These are phyloP conservation scores for Talaromyces sp. DNA, from an alignment of 2,329 filamentous ascomycete genomes.

Conservation along the genomic window DNA sequence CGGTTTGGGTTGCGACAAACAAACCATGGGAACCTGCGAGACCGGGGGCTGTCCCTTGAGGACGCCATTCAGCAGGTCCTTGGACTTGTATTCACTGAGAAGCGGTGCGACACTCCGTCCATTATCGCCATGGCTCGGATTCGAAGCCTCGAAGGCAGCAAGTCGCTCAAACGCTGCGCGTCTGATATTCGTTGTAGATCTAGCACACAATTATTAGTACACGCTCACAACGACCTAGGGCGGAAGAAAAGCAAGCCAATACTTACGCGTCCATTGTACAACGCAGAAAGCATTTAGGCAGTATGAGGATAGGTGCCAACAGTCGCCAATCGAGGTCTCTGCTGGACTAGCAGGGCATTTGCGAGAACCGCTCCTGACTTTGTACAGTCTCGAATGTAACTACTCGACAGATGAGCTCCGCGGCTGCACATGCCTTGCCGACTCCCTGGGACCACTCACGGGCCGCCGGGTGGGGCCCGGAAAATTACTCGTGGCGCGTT, in stretches of 20 bases:
- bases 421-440: background rate
- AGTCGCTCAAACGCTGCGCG: slow-evolving; percentile 41
- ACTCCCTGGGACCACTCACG: background rate
- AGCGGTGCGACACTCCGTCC: slow-evolving; percentile 33
- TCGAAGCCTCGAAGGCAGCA: slow-evolving; percentile 34
- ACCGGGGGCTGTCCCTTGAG: slow-evolving; percentile 31
- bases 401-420: background rate
- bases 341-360: background rate
- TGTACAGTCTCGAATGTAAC: too few relatives aligned
- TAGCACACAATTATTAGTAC: slow-evolving; percentile 13
- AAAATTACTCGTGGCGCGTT: background rate
- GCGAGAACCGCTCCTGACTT: background rate
- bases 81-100: slow-evolving; percentile 16
- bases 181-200: slow-evolving; percentile 31
- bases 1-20: slow-evolving; percentile 6
- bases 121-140: slow-evolving; percentile 21
- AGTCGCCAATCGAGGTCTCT: background rate
- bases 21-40: slow-evolving; percentile 37
- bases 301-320: background rate
- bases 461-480: background rate
- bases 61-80: slow-evolving; percentile 32
- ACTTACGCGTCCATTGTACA: slow-evolving; percentile 22
- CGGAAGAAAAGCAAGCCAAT: background rate
- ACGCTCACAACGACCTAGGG: background rate
- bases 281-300: background rate